These are phyloP conservation scores for Leishmania braziliensis DNA, from an alignment of 208 protist genomes.

Conservation along the genomic window DNA sequence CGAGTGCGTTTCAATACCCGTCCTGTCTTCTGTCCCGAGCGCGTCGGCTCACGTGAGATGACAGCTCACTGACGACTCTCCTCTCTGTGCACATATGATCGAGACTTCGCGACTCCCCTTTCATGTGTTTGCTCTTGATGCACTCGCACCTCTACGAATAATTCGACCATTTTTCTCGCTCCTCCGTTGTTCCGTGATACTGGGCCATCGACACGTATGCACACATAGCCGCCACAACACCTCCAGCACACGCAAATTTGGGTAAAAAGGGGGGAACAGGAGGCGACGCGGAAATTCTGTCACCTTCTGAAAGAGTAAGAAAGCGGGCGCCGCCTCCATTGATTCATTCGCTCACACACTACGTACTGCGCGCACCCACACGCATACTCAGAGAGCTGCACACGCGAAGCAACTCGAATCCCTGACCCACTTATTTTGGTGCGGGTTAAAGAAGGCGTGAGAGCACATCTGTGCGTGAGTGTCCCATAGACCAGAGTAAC, in stretches of 20 bases:
- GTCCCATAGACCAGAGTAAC: not conserved
- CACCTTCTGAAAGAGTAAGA: not conserved
- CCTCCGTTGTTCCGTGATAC: not conserved
- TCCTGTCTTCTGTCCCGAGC: not conserved
- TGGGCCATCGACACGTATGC: not conserved
- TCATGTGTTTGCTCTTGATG: not conserved
- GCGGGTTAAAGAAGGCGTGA: not conserved
- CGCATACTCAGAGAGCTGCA: not conserved
- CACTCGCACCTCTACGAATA: not conserved
- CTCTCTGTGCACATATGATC: not conserved
- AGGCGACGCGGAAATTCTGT: not conserved
- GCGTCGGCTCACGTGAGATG: not conserved
- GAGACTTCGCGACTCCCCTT: not conserved
- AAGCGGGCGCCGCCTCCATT: not conserved
- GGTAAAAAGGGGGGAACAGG: not conserved
- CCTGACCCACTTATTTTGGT: not conserved
- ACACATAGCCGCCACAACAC: not conserved
- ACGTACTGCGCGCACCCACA: not conserved
- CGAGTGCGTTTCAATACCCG: not conserved
- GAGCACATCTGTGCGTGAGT: not conserved
- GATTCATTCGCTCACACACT: not conserved
- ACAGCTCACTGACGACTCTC: not conserved
- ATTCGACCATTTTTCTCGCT: not conserved
- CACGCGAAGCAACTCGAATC: not conserved
- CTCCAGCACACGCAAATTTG: not conserved